Base-by-base conservation (phyloP, 768 basidiomycete species). In the Amanita pseudoporphyria region DNA sequence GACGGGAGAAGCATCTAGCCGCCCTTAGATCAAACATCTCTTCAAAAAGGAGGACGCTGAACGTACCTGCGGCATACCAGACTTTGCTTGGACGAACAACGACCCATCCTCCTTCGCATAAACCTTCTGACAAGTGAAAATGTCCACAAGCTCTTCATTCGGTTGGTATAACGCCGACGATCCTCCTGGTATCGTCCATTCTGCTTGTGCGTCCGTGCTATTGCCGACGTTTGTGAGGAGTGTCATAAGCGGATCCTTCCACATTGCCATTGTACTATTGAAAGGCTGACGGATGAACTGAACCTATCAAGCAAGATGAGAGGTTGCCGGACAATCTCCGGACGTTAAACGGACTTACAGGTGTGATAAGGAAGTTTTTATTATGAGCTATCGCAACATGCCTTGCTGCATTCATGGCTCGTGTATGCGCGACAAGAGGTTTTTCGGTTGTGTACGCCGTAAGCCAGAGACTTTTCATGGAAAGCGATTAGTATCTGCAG, bases 211-310 rank as follows among this genome's bases (percentile, higher is more conserved):
- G 12, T 63, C 57, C n/a, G 65, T 64, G 40, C 58, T 52, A 45
- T 58, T 67, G 30, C 79, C 81, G 32, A 65, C 58, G 62, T 82
- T 82, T 3, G 81, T 75, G 53, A 82, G 58, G 30, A 82, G 71
- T 5, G 74, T 63, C 38, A 81, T 69, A 53, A 83, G 60, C 1
- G 81, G 79, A 0, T 71, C 69, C 55, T 82, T 82, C 33, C 68
- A 78, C 31, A 81, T 58, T 1, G 67, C 73, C 26, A 82, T 59
- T 0, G 69, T 62, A 45, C 69, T 64, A 3, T 64, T 52, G 28
- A 70, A 60, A 28, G 67, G 53, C 19, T 72, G 67, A 3, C 62
- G 51, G 44, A 76, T 59, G 58, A 79, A 76, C 44, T 67, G 63
- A 57, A 73, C 67, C 76, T 81, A 51, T 18, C 31, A 14, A 37